A percentile compares a stretch with the other conserved stretches of the same genome.
phyloP scores from a whole-genome alignment of 2,329 filamentous ascomycete genomes.

The Lecanosticta acicola region DNA sequence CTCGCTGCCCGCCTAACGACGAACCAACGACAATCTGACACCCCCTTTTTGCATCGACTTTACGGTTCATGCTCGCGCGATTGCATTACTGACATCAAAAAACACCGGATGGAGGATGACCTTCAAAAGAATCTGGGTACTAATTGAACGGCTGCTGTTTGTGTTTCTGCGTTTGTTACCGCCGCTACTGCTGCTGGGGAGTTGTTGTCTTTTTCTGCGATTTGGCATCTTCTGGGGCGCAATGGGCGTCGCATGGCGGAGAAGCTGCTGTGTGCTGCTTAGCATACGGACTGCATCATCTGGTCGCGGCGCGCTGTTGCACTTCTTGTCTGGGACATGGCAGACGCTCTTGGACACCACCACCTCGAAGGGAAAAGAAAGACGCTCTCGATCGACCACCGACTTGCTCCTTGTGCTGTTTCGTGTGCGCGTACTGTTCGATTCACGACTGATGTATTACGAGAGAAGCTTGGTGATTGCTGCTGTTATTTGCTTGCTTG shows the following conservation, averaged over 20 bases:
- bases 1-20: slow-evolving; percentile 9
- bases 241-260: background rate
- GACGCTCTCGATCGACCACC: no score
- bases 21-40: slow-evolving; percentile 1
- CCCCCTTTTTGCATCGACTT: slow-evolving; percentile 6
- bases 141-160: slow-evolving; percentile 4
- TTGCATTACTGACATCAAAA: slow-evolving; percentile 3
- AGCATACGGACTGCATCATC: background rate
- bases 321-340: slow-evolving; percentile 1
- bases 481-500: background rate
- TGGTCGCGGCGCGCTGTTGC: background rate
- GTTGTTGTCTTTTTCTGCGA: slow-evolving; percentile 1
- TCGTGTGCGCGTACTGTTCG: background rate
- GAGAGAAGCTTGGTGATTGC: background rate
- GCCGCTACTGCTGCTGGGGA: background rate
- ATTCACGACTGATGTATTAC: slow-evolving; percentile 2
- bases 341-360: slow-evolving; percentile 4
- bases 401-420: no score
- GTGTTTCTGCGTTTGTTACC: background rate
- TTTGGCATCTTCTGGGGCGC: slow-evolving; percentile 1
- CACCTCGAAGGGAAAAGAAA: background rate
- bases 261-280: background rate
- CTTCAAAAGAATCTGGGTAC: background rate
- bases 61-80: background rate
- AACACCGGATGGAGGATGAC: background rate